Percentiles rank a stretch among this genome's conserved stretches.
phyloP scores from a whole-genome alignment of 768 basidiomycete genomes.

The Rhodotorula paludigena region DNA sequence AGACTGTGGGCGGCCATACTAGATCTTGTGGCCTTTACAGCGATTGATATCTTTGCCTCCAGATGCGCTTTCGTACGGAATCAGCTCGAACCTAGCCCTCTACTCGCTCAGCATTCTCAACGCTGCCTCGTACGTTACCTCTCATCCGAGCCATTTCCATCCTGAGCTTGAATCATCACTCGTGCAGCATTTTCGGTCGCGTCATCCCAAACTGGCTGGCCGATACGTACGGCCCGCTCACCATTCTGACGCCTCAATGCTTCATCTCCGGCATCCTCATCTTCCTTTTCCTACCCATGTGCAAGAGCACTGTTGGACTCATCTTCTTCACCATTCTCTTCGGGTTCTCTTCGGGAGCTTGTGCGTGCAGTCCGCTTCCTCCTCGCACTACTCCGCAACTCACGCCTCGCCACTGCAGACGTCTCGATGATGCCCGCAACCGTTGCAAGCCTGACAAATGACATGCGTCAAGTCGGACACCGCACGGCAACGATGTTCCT shows the following conservation, averaged over 20 bases:
- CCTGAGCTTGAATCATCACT: too few relatives aligned
- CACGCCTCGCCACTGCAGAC: not conserved
- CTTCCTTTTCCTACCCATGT: constrained; percentile 41
- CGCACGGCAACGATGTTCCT: constrained; percentile 43
- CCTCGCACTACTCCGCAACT: too few relatives aligned
- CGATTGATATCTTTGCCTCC: not conserved
- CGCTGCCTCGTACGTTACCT: too few relatives aligned
- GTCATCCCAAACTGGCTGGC: constrained; percentile 52
- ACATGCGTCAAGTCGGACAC: constrained; percentile 43
- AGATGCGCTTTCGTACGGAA: constrained; percentile 31
- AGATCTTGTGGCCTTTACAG: too few relatives aligned
- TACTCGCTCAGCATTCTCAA: constrained; percentile 46
- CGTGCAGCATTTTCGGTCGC: constrained; percentile 64
- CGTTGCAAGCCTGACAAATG: constrained; percentile 39
- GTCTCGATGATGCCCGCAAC: constrained; percentile 34
- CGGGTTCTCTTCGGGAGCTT: constrained; percentile 45
- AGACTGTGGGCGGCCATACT: not conserved
- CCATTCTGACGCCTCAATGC: constrained; percentile 32
- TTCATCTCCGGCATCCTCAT: constrained; percentile 36
- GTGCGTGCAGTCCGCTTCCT: not conserved
- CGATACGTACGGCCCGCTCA: constrained; percentile 34
- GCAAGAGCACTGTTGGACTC: constrained; percentile 39
- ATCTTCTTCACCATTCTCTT: constrained; percentile 44
- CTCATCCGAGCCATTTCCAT: too few relatives aligned
- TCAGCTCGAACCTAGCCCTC: constrained; percentile 13